Evolutionary conservation across 352 stramenopile genomes (phyloP).

Genomic region (Pythium aphanidermatum): DNA sequence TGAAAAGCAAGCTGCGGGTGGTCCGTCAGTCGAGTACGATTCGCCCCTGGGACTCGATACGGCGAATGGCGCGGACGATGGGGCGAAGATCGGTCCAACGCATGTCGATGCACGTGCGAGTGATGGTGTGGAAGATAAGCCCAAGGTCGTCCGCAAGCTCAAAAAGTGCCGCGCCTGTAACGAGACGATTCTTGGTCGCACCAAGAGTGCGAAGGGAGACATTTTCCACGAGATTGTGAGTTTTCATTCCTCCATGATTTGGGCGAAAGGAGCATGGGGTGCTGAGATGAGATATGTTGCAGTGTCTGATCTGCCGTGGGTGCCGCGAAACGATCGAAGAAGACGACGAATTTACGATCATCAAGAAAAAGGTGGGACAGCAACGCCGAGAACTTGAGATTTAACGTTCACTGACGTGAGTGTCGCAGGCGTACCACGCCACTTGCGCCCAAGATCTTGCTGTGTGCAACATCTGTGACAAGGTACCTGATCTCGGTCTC

Average conservation of each 20-base stretch:
- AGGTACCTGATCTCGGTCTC: constrained; percentile 38
- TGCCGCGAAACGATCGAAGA: constrained; percentile 77
- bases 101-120: constrained; percentile 51
- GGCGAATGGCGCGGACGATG: constrained; percentile 12
- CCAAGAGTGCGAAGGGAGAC: constrained; percentile 64
- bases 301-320: constrained; percentile 69
- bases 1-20: too few species aligned
- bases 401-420: background rate
- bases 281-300: background rate
- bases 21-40: constrained; percentile 39
- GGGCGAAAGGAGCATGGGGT: background rate
- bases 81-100: background rate
- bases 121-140: constrained; percentile 47
- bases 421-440: constrained; percentile 48
- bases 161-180: constrained; percentile 77
- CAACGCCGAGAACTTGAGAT: background rate
- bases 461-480: constrained; percentile 69
- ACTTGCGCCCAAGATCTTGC: constrained; percentile 65
- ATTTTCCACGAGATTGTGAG: constrained; percentile 83
- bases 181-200: constrained; percentile 78
- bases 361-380: constrained; percentile 59
- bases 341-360: constrained; percentile 67
- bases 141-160: constrained; percentile 60
- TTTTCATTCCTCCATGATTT: background rate
- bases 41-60: constrained; percentile 31